A percentile compares a stretch with the other conserved stretches of the same genome.
phyloP scores from a whole-genome alignment of 345 rosid genomes.

The Sonneratia alba region DNA sequence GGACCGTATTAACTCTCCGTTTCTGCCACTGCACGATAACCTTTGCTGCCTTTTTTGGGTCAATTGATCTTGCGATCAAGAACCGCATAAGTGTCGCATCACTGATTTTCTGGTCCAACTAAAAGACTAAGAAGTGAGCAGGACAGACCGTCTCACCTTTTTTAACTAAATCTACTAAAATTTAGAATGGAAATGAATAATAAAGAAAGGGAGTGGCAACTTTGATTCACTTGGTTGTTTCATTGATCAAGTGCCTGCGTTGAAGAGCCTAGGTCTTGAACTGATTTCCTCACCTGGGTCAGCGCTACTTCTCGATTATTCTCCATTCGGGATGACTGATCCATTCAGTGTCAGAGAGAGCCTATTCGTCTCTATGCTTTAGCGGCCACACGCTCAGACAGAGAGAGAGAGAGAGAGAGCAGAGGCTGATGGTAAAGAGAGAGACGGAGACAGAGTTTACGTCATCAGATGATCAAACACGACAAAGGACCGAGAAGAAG shows the following conservation, averaged over 20 bases:
- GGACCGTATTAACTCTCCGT: conserved; percentile 66
- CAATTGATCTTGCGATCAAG: conserved; percentile 91
- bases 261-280: conserved; percentile 56
- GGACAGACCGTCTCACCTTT: background rate
- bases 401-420: no score
- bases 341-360: background rate
- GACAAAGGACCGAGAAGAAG: no score
- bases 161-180: no score
- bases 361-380: background rate
- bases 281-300: conserved; percentile 59
- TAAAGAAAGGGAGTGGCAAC: no score
- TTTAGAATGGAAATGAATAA: background rate
- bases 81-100: conserved; percentile 65
- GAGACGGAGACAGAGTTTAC: no score
- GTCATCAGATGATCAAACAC: no score
- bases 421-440: no score
- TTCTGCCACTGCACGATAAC: conserved; percentile 83
- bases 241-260: conserved; percentile 32
- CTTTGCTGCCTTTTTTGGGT: conserved; percentile 65
- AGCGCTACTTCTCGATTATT: conserved; percentile 34
- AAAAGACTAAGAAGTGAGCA: background rate
- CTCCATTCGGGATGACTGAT: conserved; percentile 28
- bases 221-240: background rate
- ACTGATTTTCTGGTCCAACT: conserved; percentile 39
- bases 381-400: no score